phyloP scores from a whole-genome alignment of 2,329 filamentous ascomycete genomes.

The Pseudomassariella vexata region DNA sequence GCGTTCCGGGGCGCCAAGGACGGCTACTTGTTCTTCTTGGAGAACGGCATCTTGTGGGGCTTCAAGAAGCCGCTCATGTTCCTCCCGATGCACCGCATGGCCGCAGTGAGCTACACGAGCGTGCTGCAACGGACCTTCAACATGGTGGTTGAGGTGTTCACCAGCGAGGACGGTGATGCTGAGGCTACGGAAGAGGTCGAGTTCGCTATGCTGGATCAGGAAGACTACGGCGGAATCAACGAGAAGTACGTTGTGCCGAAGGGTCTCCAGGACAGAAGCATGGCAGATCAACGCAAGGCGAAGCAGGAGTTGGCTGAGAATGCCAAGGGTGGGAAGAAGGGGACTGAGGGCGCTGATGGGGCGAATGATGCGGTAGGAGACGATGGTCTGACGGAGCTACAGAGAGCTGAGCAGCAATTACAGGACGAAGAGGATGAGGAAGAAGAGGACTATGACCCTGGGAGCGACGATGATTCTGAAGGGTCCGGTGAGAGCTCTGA shows the following conservation, averaged over 20 bases:
- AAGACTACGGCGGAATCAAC: constrained; percentile 60
- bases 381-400: constrained; percentile 38
- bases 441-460: constrained; percentile 63
- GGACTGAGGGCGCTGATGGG: constrained; percentile 5
- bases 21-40: constrained; percentile 61
- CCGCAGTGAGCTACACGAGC: constrained; percentile 60
- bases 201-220: constrained; percentile 65
- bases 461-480: constrained; percentile 53
- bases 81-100: constrained; percentile 54
- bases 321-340: constrained; percentile 40
- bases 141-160: constrained; percentile 56
- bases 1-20: constrained; percentile 65
- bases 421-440: constrained; percentile 57
- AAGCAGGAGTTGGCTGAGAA: constrained; percentile 60
- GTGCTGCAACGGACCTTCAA: constrained; percentile 66
- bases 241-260: constrained; percentile 55
- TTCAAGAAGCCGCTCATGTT: constrained; percentile 67
- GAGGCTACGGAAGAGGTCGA: constrained; percentile 55
- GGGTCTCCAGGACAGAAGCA: constrained; percentile 59
- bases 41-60: constrained; percentile 62
- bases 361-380: constrained; percentile 26
- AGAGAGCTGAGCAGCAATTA: constrained; percentile 42
- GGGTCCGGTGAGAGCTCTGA: constrained; percentile 46
- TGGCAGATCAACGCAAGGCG: constrained; percentile 62
- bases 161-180: constrained; percentile 29